A percentile compares a stretch with the other conserved stretches of the same genome.
Conservation (phyloP, 2,329 filamentous ascomycete species). For the Pyricularia pennisetigena region DNA sequence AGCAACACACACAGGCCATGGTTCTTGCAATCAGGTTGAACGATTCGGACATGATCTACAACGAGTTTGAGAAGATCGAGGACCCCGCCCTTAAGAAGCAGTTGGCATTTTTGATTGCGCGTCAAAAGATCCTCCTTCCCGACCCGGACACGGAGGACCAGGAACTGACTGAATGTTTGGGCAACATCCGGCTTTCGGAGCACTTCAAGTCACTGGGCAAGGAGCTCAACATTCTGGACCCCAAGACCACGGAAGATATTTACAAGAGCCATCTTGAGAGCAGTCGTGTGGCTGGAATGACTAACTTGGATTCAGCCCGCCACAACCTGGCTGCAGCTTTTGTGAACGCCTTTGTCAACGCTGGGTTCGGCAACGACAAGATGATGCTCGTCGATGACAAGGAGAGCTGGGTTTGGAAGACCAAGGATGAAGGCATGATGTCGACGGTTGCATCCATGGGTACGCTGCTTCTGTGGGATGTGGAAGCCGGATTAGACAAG, state of each 20-base stretch:
- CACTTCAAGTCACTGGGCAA: conserved; percentile 92
- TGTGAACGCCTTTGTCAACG: conserved; percentile 95
- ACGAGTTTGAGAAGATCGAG: conserved; percentile 67
- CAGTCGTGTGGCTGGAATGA: conserved; percentile 83
- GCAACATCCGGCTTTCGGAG: conserved; percentile 79
- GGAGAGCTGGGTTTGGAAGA: conserved; percentile 97
- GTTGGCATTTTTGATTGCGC: conserved; percentile 83
- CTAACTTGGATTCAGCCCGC: conserved; percentile 87
- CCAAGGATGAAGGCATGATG: conserved; percentile 95
- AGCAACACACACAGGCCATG: conserved; percentile 88
- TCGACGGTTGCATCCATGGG: conserved; percentile 92
- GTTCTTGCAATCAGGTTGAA: conserved; percentile 90
- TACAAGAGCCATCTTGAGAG: conserved; percentile 99
- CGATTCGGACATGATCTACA: conserved; percentile 71
- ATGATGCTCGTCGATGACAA: conserved; percentile 93
- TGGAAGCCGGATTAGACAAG: conserved; percentile 83
- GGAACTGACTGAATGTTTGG: conserved; percentile 71
- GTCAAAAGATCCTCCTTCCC: conserved; percentile 81
- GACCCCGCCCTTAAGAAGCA: conserved; percentile 85
- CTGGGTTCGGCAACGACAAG: conserved; percentile 91
- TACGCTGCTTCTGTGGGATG: conserved; percentile 86
- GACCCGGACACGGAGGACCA: conserved; percentile 43
- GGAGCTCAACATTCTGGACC: conserved; percentile 92
- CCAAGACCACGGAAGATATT: conserved; percentile 95
- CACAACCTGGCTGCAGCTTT: conserved; percentile 95